Conservation (phyloP, 108 stramenopile genomes). For the Aurantiochytrium sp. region DNA sequence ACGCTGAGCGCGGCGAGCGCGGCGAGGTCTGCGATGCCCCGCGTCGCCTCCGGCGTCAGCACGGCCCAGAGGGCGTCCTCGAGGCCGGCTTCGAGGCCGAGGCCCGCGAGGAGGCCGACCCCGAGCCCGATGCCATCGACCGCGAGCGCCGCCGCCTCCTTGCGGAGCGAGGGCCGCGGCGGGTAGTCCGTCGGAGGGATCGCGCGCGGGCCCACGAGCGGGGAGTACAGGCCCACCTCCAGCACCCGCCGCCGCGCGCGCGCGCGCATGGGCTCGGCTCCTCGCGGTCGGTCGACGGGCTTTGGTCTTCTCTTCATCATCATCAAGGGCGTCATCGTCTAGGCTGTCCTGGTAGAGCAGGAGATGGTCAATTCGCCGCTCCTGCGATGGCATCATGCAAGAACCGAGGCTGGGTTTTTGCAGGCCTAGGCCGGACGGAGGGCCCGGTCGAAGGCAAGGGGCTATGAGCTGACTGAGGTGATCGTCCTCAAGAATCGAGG, state of each 20-base stretch:
- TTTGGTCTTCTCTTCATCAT: too few relatives aligned
- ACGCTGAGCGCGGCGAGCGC: not conserved
- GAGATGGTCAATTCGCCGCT: too few relatives aligned
- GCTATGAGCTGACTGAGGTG: too few relatives aligned
- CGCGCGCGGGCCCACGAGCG: not conserved
- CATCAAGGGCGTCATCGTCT: too few relatives aligned
- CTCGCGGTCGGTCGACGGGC: too few relatives aligned
- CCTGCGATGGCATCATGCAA: too few relatives aligned
- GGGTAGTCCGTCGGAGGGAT: not conserved
- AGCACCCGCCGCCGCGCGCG: not conserved
- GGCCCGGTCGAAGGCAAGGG: too few relatives aligned
- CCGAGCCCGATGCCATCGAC: not conserved
- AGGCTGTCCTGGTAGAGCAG: too few relatives aligned
- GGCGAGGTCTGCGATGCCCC: not conserved
- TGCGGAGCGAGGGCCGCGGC: not conserved
- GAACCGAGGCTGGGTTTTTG: too few relatives aligned
- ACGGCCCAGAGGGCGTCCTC: not conserved
- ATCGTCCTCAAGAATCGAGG: too few relatives aligned
- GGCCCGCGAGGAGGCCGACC: not conserved
- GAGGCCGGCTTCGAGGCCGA: not conserved
- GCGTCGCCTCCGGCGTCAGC: not conserved
- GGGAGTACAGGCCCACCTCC: not conserved
- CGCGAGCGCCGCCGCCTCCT: not conserved
- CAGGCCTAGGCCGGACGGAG: too few relatives aligned
- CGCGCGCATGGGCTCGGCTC: too few relatives aligned